Evolutionary conservation across 2,329 filamentous ascomycete genomes (phyloP).

Genomic region (Fusarium scirpi): DNA sequence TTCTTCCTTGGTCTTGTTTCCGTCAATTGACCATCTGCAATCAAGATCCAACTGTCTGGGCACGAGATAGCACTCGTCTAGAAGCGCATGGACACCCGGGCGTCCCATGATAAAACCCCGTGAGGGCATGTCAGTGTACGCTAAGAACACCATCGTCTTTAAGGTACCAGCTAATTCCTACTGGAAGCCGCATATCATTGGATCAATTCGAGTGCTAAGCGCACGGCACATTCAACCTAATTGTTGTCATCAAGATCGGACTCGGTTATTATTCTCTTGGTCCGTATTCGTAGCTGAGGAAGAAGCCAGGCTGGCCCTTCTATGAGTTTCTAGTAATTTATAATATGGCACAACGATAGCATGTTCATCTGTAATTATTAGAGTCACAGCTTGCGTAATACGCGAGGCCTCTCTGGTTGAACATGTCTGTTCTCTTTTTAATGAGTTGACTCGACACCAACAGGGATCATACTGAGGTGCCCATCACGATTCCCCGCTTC

Average conservation of each 20-base stretch:
- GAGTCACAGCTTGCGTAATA: conserved; percentile 46
- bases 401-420: conserved; percentile 36
- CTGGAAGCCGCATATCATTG: conserved; percentile 7
- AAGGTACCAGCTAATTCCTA: conserved; percentile 16
- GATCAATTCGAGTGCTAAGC: conserved; percentile 10
- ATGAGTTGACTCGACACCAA: conserved; percentile 16
- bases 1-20: conserved; percentile 10
- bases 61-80: conserved; percentile 19
- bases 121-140: conserved; percentile 18
- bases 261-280: not conserved
- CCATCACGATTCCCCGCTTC: conserved; percentile 28
- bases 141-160: conserved; percentile 23
- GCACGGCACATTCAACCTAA: not conserved
- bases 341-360: not conserved
- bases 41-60: conserved; percentile 17
- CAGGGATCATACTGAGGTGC: conserved; percentile 19
- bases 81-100: conserved; percentile 24
- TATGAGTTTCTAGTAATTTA: not conserved
- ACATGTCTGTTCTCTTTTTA: conserved; percentile 25
- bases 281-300: conserved; percentile 11
- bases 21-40: not conserved
- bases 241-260: not conserved
- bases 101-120: conserved; percentile 33
- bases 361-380: conserved; percentile 10
- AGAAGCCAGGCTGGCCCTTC: conserved; percentile 29